phyloP scores from a whole-genome alignment of 2,329 filamentous ascomycete genomes.

The Whalleya microplaca region DNA sequence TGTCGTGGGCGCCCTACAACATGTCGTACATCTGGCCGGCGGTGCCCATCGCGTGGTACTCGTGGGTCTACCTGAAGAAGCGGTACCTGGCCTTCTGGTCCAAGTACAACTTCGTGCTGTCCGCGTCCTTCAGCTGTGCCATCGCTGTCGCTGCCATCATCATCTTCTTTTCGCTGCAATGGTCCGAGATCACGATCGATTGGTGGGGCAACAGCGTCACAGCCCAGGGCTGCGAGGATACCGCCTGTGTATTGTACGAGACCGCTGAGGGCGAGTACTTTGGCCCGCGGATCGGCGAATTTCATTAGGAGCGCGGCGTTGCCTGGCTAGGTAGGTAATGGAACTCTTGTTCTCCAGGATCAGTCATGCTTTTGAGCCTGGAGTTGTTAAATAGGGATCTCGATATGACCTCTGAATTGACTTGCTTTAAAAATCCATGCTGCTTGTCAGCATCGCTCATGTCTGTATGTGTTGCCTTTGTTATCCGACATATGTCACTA shows the following conservation, averaged over 20 bases:
- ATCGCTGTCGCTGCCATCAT: constrained; percentile 32
- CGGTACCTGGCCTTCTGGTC: constrained; percentile 33
- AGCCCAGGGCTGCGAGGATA: constrained; percentile 47
- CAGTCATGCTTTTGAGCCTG: no score
- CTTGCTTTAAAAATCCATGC: no score
- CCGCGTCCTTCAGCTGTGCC: constrained; percentile 32
- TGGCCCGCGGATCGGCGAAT: constrained; percentile 43
- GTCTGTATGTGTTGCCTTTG: no score
- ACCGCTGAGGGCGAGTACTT: constrained; percentile 38
- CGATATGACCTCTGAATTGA: no score
- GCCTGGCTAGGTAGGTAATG: not conserved
- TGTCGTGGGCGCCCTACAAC: constrained; percentile 42
- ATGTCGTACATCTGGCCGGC: constrained; percentile 52
- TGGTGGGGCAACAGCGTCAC: constrained; percentile 56
- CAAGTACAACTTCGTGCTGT: constrained; percentile 36
- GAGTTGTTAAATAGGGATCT: no score
- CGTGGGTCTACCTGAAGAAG: constrained; percentile 46
- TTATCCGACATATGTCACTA: no score
- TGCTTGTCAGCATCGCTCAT: no score
- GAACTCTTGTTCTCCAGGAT: no score
- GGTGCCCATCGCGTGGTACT: constrained; percentile 50
- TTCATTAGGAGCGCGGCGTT: constrained; percentile 32
- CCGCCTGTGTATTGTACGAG: constrained; percentile 42
- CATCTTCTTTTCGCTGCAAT: constrained; percentile 35
- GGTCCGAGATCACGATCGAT: constrained; percentile 23